Conservation (phyloP, 192 early-diverging fungal species). For the Spinellus fusiger region DNA sequence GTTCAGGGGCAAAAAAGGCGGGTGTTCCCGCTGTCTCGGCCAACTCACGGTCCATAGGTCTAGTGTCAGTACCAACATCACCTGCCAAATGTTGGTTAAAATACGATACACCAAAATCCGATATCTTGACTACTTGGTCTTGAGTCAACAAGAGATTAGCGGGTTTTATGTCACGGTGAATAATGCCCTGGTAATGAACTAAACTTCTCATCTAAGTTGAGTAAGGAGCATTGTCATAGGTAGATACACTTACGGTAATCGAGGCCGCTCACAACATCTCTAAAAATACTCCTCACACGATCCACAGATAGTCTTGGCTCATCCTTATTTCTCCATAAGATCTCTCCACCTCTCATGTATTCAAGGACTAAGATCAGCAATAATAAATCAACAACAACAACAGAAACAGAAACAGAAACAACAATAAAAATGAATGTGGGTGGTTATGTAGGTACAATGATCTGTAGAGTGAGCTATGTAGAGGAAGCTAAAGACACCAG, state of each 20-base stretch:
- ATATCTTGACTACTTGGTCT: slow-evolving; percentile 85
- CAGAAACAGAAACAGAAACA: background rate
- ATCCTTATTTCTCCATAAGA: slow-evolving; percentile 73
- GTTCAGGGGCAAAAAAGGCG: slow-evolving; percentile 97
- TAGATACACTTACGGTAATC: slow-evolving; percentile 68
- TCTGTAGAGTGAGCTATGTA: no score
- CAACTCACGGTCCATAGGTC: slow-evolving; percentile 76
- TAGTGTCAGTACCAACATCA: slow-evolving; percentile 25
- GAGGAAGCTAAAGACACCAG: background rate
- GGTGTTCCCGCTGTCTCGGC: slow-evolving; percentile 94
- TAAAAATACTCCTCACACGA: slow-evolving; percentile 74
- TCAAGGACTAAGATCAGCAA: slow-evolving; percentile 56
- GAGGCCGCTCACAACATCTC: slow-evolving; percentile 84
- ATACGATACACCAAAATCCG: slow-evolving; percentile 97
- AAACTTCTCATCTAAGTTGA: background rate
- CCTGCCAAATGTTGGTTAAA: slow-evolving; percentile 53
- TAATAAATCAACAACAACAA: background rate
- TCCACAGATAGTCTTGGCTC: slow-evolving; percentile 60
- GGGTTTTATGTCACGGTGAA: slow-evolving; percentile 98
- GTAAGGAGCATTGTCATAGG: background rate
- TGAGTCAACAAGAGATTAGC: slow-evolving; percentile 84
- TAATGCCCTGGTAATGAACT: slow-evolving; percentile 93
- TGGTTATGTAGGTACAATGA: no score
- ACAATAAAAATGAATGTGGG: no score
- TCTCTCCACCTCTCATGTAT: slow-evolving; percentile 89